phyloP scores from a whole-genome alignment of 2,329 filamentous ascomycete genomes.

The Drechslerella coelobrocha region DNA sequence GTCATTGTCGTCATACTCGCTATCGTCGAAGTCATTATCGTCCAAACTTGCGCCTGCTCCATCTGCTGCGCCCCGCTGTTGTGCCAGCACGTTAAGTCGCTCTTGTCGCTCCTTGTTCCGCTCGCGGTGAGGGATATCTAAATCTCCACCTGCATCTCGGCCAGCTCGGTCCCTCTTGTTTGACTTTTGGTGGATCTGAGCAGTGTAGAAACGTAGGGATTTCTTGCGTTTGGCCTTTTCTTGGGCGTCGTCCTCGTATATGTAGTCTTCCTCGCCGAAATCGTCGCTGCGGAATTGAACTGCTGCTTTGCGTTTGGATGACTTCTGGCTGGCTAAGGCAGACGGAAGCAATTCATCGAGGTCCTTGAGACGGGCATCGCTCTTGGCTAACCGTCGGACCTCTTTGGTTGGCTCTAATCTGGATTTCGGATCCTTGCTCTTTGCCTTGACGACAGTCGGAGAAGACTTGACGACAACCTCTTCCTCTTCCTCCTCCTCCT shows the following conservation, averaged over 20 bases:
- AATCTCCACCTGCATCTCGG: slow-evolving; percentile 77
- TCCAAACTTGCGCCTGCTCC: slow-evolving; percentile 64
- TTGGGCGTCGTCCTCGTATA: slow-evolving; percentile 78
- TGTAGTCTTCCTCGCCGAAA: slow-evolving; percentile 85
- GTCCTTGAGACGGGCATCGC: slow-evolving; percentile 39
- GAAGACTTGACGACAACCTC: no score
- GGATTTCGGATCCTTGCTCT: slow-evolving; percentile 60
- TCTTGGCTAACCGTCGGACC: slow-evolving; percentile 37
- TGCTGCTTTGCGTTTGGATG: slow-evolving; percentile 52
- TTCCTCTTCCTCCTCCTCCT: slow-evolving; percentile 55
- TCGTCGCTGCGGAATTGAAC: slow-evolving; percentile 71
- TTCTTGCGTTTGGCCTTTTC: slow-evolving; percentile 92
- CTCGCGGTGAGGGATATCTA: slow-evolving; percentile 86
- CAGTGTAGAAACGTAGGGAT: slow-evolving; percentile 95
- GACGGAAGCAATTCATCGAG: slow-evolving; percentile 37
- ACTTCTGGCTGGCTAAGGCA: slow-evolving; percentile 29
- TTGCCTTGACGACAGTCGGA: slow-evolving; percentile 61
- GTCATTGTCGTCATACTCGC: slow-evolving; percentile 53
- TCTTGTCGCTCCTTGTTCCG: slow-evolving; percentile 83
- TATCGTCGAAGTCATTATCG: slow-evolving; percentile 72
- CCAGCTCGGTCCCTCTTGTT: slow-evolving; percentile 80
- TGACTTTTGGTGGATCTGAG: slow-evolving; percentile 92
- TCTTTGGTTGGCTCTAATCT: slow-evolving; percentile 59
- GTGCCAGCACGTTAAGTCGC: slow-evolving; percentile 85
- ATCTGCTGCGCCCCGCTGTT: slow-evolving; percentile 70